Conservation (phyloP, 768 basidiomycete species). For the Serendipita vermifera region DNA sequence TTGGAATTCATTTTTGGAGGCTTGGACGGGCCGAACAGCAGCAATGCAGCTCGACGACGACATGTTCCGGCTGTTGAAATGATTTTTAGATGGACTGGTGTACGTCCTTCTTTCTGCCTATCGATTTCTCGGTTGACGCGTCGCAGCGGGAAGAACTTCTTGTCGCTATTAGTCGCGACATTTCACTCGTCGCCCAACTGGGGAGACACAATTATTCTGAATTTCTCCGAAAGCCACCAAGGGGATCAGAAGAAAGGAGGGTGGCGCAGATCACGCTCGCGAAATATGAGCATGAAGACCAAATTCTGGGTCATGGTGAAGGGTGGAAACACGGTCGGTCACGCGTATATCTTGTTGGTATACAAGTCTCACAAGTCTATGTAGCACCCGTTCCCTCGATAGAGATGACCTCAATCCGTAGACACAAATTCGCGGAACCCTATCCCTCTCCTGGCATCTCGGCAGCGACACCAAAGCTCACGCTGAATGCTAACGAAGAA, state of each 20-base stretch:
- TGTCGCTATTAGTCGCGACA: not conserved
- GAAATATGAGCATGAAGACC: not conserved
- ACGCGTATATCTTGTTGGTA: too few species aligned
- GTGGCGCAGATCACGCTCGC: not conserved
- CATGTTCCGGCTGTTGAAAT: too few species aligned
- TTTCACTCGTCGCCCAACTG: not conserved
- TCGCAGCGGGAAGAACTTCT: not conserved
- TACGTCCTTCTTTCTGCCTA: too few species aligned
- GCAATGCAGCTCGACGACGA: too few species aligned
- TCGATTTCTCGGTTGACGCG: too few species aligned
- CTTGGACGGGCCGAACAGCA: too few species aligned
- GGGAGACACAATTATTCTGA: not conserved
- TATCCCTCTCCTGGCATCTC: not conserved
- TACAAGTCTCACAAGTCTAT: too few species aligned
- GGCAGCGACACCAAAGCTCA: not conserved
- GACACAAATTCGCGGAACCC: not conserved
- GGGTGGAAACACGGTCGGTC: constrained; percentile 1
- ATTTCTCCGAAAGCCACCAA: not conserved
- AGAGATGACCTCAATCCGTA: not conserved
- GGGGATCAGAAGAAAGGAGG: not conserved
- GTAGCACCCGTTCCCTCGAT: too few species aligned
- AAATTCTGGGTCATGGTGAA: not conserved
- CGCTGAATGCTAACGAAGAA: not conserved
- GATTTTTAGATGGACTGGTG: too few species aligned
- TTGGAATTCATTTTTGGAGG: not conserved